These are phyloP conservation scores for Vicia villosa DNA, from an alignment of 306 rosid genomes.

Conservation along the genomic window DNA sequence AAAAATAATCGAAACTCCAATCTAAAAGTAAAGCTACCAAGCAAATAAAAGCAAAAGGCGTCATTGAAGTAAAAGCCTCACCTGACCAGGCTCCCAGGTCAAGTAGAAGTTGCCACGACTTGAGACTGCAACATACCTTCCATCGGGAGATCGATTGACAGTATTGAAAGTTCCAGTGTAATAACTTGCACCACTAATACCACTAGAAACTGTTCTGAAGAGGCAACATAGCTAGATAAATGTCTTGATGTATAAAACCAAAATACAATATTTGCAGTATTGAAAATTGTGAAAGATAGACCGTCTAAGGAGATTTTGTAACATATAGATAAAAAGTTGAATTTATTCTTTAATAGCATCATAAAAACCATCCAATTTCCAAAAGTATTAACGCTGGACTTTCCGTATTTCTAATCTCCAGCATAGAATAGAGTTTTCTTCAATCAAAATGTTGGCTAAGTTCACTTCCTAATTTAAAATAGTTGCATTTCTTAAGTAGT, in stretches of 20 bases:
- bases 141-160: slow-evolving; percentile 92
- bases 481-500: slow-evolving; percentile 2
- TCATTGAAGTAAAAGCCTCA: slow-evolving; percentile 38
- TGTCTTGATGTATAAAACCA: slow-evolving; percentile 29
- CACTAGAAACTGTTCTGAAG: slow-evolving; percentile 99
- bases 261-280: slow-evolving; percentile 13
- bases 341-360: neutral
- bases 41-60: slow-evolving; percentile 25
- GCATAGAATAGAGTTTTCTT: neutral
- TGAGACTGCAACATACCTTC: slow-evolving; percentile 93
- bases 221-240: slow-evolving; percentile 48
- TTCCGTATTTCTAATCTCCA: neutral
- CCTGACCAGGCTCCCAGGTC: slow-evolving; percentile 99
- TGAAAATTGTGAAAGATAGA: slow-evolving; percentile 8
- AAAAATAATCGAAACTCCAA: slow-evolving; percentile 27
- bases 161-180: slow-evolving; percentile 93
- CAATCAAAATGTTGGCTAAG: slow-evolving; percentile 1
- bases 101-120: slow-evolving; percentile 97
- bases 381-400: neutral
- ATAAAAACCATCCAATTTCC: neutral
- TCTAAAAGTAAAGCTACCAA: slow-evolving; percentile 20
- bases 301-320: slow-evolving; percentile 4
- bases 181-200: slow-evolving; percentile 97
- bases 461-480: slow-evolving; percentile 2
- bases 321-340: neutral